Evolutionary conservation across 139 green algal species (phyloP).

Genomic region (Edaphochlamys debaryana): DNA sequence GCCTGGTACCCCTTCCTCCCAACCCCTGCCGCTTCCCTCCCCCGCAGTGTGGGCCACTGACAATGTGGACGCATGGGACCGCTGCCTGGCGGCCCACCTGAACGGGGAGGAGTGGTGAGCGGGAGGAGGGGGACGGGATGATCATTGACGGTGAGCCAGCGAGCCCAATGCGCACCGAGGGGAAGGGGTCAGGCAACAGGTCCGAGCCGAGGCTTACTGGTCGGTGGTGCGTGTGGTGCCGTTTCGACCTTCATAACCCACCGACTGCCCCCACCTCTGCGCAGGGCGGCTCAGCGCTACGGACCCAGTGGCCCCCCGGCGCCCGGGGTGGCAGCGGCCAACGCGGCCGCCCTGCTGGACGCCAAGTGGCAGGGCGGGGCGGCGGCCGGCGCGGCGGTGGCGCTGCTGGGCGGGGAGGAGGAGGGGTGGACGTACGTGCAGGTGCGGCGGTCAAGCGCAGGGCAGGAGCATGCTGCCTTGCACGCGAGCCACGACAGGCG

Average conservation of each 20-base stretch:
- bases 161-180: too few relatives aligned
- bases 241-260: too few relatives aligned
- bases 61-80: constrained; percentile 67
- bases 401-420: background rate
- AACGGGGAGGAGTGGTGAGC: constrained; percentile 67
- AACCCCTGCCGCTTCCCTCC: too few relatives aligned
- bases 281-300: constrained; percentile 17
- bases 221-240: too few relatives aligned
- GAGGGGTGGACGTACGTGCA: constrained; percentile 54
- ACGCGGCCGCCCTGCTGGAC: constrained; percentile 1
- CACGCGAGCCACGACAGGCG: too few relatives aligned
- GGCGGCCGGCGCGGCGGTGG: constrained; percentile 22
- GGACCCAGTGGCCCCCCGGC: background rate
- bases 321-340: background rate
- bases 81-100: constrained; percentile 58
- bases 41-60: constrained; percentile 38
- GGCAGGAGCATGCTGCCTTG: too few relatives aligned
- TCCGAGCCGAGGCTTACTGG: too few relatives aligned
- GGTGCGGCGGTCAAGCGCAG: background rate
- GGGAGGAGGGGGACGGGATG: too few relatives aligned
- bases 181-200: too few relatives aligned
- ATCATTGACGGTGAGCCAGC: too few relatives aligned
- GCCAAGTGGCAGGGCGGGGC: constrained; percentile 23
- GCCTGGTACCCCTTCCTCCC: too few relatives aligned
- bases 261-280: too few relatives aligned